Conservation (phyloP, 768 basidiomycete species). For the Mycena venus region DNA sequence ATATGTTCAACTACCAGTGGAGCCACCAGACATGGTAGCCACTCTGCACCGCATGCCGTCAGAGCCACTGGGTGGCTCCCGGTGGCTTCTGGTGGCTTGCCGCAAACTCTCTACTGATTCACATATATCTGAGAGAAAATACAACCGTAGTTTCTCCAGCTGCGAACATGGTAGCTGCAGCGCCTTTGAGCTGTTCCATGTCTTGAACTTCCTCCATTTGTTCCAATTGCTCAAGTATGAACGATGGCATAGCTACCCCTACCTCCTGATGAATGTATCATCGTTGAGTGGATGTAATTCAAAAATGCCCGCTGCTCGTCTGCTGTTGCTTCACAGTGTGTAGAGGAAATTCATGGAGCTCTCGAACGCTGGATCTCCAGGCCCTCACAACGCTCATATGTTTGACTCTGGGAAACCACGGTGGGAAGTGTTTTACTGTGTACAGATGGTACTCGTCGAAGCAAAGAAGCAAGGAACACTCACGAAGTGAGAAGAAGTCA, state of each 20-base stretch:
- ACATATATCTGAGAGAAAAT: not conserved
- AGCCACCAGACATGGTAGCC: too few relatives aligned
- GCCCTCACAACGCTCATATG: slow-evolving; percentile 25
- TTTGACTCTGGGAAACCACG: slow-evolving; percentile 49
- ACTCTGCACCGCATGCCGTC: too few relatives aligned
- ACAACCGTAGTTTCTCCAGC: slow-evolving; percentile 52
- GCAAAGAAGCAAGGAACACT: too few relatives aligned
- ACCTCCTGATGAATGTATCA: not conserved
- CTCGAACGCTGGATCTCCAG: not conserved
- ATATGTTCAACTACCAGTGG: too few relatives aligned
- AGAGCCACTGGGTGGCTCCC: too few relatives aligned
- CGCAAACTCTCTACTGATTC: too few relatives aligned
- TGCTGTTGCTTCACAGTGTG: slow-evolving; percentile 14
- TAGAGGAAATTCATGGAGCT: not conserved
- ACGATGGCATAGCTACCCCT: not conserved
- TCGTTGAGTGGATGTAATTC: not conserved
- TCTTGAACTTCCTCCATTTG: not conserved
- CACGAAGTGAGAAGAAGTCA: slow-evolving; percentile 33
- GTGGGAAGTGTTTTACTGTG: slow-evolving; percentile 46
- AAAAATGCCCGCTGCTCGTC: slow-evolving; percentile 38
- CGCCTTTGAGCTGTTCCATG: not conserved
- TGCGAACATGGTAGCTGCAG: slow-evolving; percentile 10
- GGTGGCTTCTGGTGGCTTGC: too few relatives aligned
- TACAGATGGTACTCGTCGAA: too few relatives aligned
- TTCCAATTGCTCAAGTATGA: not conserved